Percentiles rank a stretch among this genome's conserved stretches.
phyloP scores from a whole-genome alignment of 345 rosid species.

The Syzygium jambos region DNA sequence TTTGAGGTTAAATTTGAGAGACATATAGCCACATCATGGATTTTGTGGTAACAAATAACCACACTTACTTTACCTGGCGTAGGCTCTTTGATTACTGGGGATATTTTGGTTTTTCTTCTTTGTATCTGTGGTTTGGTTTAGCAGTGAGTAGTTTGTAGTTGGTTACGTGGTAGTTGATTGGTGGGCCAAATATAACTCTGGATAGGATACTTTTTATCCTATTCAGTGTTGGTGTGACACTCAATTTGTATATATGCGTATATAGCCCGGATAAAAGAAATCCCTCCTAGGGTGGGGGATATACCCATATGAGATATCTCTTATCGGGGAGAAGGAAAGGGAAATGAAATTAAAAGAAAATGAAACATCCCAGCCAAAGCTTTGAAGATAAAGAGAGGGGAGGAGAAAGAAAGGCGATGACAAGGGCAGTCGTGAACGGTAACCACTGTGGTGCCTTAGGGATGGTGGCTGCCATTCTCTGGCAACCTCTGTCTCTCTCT shows the following conservation, averaged over 20 bases:
- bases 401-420: not conserved
- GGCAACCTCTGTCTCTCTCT: not conserved
- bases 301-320: not conserved
- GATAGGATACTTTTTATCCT: not conserved
- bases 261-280: not conserved
- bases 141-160: not conserved
- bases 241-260: not conserved
- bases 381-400: not conserved
- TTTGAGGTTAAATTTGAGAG: not conserved
- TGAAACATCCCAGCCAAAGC: not conserved
- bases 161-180: not conserved
- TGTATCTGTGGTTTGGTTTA: not conserved
- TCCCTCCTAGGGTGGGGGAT: not conserved
- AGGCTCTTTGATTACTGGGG: not conserved
- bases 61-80: not conserved
- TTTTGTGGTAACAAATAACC: not conserved
- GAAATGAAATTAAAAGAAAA: not conserved
- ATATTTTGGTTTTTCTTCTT: not conserved
- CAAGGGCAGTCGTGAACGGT: not conserved
- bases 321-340: not conserved
- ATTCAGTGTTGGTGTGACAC: not conserved
- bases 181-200: not conserved
- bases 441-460: not conserved
- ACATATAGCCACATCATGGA: not conserved
- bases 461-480: not conserved